Evolutionary conservation across 768 basidiomycete genomes (phyloP).

Genomic region (Pseudohyphozyma bogoriensis): DNA sequence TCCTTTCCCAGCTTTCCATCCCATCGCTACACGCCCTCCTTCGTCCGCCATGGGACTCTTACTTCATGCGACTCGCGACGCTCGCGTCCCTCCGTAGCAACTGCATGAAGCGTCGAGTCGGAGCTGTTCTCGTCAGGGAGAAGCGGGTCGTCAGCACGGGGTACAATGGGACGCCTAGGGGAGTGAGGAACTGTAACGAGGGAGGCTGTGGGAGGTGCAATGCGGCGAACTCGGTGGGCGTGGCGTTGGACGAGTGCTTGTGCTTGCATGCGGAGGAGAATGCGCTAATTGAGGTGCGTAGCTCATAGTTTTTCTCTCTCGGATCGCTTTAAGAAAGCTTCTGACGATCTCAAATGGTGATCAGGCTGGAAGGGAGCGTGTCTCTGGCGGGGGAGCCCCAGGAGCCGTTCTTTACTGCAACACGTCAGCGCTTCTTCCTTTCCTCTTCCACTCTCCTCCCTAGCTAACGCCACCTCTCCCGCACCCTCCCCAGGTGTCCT

Average conservation of each 20-base stretch:
- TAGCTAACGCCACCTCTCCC: not conserved
- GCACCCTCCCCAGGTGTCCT: slow-evolving; percentile 61
- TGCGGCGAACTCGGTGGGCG: slow-evolving; percentile 24
- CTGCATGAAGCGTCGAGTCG: slow-evolving; percentile 59
- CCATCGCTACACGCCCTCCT: not conserved
- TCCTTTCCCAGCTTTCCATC: slow-evolving; percentile 8
- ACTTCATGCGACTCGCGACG: slow-evolving; percentile 27
- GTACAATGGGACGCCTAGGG: slow-evolving; percentile 88
- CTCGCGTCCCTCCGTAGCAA: slow-evolving; percentile 5
- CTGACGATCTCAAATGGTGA: not conserved
- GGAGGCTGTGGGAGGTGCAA: slow-evolving; percentile 80
- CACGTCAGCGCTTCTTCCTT: slow-evolving; percentile 52
- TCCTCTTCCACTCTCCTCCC: not conserved
- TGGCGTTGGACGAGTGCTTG: slow-evolving; percentile 62
- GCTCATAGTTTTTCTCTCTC: not conserved
- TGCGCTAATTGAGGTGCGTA: slow-evolving; percentile 84
- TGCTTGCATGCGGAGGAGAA: slow-evolving; percentile 98
- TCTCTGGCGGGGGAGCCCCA: slow-evolving; percentile 49
- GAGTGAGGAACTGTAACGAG: slow-evolving; percentile 76
- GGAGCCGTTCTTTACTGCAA: slow-evolving; percentile 90
- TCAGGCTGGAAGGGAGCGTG: slow-evolving; percentile 60
- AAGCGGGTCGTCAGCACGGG: slow-evolving; percentile 44
- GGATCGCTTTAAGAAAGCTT: not conserved
- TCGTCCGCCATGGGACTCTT: slow-evolving; percentile 29
- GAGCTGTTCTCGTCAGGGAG: slow-evolving; percentile 77